Conservation (phyloP, 768 basidiomycete species). For the Pisolithus tinctorius region DNA sequence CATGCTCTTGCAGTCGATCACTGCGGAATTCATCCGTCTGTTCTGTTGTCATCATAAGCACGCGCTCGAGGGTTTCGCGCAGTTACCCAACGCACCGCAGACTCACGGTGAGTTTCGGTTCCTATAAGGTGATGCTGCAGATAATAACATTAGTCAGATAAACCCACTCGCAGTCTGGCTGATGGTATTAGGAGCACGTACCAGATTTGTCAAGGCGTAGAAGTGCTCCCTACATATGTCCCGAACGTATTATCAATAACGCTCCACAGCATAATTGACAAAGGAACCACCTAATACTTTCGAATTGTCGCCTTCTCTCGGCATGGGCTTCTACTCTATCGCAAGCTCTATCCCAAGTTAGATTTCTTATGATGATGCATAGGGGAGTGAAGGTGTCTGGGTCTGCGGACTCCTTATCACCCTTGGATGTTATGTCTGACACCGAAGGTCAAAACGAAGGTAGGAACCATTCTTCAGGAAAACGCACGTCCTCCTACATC, state of each 20-base stretch:
- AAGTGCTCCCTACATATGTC: neutral
- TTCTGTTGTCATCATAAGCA: neutral
- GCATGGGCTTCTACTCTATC: neutral
- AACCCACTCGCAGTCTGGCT: neutral
- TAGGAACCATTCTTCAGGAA: too few relatives aligned
- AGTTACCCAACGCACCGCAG: neutral
- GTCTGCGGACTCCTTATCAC: too few relatives aligned
- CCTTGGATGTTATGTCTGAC: too few relatives aligned
- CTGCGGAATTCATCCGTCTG: neutral
- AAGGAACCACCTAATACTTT: too few relatives aligned
- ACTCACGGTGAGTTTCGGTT: neutral
- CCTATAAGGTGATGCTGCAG: neutral
- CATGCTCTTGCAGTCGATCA: neutral
- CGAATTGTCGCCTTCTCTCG: too few relatives aligned
- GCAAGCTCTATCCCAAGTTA: neutral
- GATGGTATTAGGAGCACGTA: neutral
- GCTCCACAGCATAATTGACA: neutral
- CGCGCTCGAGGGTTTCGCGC: neutral
- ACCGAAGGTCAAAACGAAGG: too few relatives aligned
- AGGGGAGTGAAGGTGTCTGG: too few relatives aligned
- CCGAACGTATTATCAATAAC: neutral
- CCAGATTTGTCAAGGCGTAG: neutral
- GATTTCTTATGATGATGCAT: too few relatives aligned
- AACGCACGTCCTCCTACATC: too few relatives aligned
- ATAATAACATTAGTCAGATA: neutral